Conservation (phyloP, 768 basidiomycete species). For the Leccinum rimulosum region DNA sequence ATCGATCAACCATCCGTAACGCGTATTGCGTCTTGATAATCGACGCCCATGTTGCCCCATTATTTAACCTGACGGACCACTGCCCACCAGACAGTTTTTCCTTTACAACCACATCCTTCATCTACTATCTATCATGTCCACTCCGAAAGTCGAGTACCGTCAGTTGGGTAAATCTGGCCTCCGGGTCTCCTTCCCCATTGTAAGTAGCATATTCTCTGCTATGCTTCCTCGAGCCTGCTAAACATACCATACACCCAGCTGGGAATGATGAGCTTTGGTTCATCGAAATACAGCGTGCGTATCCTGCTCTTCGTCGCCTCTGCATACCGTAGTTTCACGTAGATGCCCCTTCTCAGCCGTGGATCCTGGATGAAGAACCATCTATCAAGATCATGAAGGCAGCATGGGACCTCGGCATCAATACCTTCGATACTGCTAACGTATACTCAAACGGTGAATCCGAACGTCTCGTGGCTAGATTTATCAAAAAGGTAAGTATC, state of each 20-base stretch:
- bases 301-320: not conserved
- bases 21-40: too few relatives aligned
- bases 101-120: slow-evolving; percentile 21
- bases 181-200: slow-evolving; percentile 28
- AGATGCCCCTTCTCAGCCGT: not conserved
- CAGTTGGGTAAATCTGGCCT: slow-evolving; percentile 33
- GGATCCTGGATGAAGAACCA: slow-evolving; percentile 28
- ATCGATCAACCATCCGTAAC: too few relatives aligned
- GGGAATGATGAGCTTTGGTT: slow-evolving; percentile 28
- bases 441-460: slow-evolving; percentile 37
- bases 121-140: slow-evolving; percentile 5
- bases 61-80: too few relatives aligned
- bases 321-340: not conserved
- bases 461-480: slow-evolving; percentile 37
- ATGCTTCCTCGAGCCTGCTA: not conserved
- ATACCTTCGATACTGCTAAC: slow-evolving; percentile 41
- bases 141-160: slow-evolving; percentile 27
- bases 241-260: slow-evolving; percentile 15
- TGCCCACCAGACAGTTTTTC: too few relatives aligned
- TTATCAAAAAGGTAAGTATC: slow-evolving; percentile 32
- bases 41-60: slow-evolving; percentile 10
- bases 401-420: slow-evolving; percentile 41
- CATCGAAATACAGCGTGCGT: slow-evolving; percentile 26
- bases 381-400: slow-evolving; percentile 35
- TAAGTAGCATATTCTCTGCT: slow-evolving; percentile 9